Percentiles rank a stretch among this genome's conserved stretches.
These are phyloP conservation scores for Somion occarium DNA, from an alignment of 1,284 basidiomycete genomes.

Conservation along the genomic window DNA sequence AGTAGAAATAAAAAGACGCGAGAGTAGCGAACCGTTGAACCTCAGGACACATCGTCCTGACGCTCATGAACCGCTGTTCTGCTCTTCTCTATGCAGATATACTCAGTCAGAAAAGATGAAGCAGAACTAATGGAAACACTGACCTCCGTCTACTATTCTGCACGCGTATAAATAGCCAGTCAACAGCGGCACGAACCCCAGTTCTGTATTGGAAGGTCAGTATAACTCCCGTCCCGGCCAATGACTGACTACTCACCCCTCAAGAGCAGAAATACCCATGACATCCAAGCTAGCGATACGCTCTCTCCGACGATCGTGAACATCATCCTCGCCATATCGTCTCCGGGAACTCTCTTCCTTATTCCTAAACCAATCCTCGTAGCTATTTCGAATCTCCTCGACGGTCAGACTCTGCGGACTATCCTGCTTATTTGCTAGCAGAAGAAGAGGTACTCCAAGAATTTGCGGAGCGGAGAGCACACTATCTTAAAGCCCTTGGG, in stretches of 20 bases:
- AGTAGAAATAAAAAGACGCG: too few species aligned
- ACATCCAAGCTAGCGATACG: constrained; percentile 86
- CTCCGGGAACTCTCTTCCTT: constrained; percentile 63
- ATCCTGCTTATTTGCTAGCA: constrained; percentile 94
- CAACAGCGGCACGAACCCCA: constrained; percentile 84
- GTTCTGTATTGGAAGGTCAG: constrained; percentile 48
- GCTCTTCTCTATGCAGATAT: too few species aligned
- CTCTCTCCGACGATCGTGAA: constrained; percentile 48
- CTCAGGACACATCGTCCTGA: too few species aligned
- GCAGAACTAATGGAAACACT: too few species aligned
- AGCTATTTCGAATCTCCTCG: constrained; percentile 85
- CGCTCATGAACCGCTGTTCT: too few species aligned
- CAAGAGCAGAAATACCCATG: constrained; percentile 83
- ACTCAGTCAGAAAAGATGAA: too few species aligned
- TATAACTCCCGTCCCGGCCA: too few species aligned
- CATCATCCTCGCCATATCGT: constrained; percentile 45
- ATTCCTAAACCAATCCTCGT: constrained; percentile 82
- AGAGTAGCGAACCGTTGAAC: too few species aligned
- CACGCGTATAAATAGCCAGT: constrained; percentile 91
- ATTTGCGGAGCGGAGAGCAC: constrained; percentile 84
- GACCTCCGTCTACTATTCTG: constrained; percentile 68
- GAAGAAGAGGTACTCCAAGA: constrained; percentile 80
- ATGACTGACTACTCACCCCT: constrained; percentile 81
- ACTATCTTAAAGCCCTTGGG: constrained; percentile 51
- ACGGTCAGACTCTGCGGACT: constrained; percentile 73